Percentiles rank a stretch among this genome's conserved stretches.
Conservation (phyloP, 139 green algal species). For the Chlamydomonas incerta region DNA sequence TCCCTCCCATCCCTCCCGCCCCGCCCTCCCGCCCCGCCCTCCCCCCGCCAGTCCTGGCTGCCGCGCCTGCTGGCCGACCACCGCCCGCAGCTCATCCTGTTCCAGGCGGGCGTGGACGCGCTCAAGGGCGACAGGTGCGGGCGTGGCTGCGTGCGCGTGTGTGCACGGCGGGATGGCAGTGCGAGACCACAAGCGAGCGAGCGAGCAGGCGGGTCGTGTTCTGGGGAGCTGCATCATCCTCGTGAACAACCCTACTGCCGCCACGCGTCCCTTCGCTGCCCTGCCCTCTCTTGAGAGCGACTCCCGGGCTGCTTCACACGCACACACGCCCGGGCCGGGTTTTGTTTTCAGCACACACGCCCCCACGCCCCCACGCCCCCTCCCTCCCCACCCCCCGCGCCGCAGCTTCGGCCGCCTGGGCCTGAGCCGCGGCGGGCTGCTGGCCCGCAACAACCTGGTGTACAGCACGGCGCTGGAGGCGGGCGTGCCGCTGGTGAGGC, state of each 20-base stretch:
- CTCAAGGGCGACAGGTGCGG: constrained; percentile 67
- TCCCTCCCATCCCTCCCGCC: neutral
- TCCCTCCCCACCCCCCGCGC: neutral
- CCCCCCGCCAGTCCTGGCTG: constrained; percentile 39
- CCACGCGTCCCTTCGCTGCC: too few relatives aligned
- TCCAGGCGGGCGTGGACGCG: constrained; percentile 79
- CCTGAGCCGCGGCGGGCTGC: constrained; percentile 53
- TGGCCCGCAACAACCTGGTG: constrained; percentile 75
- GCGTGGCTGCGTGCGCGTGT: too few relatives aligned
- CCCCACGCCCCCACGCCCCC: too few relatives aligned
- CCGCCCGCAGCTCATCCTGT: constrained; percentile 71
- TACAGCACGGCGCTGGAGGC: constrained; percentile 60
- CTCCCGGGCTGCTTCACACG: too few relatives aligned
- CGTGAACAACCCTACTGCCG: too few relatives aligned
- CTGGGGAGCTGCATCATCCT: too few relatives aligned
- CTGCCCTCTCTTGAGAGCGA: too few relatives aligned
- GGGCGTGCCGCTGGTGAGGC: constrained; percentile 52
- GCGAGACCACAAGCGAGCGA: too few relatives aligned
- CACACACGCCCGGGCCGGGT: too few relatives aligned
- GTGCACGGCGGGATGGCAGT: too few relatives aligned
- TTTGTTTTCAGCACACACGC: too few relatives aligned
- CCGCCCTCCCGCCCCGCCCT: neutral
- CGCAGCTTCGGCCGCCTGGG: constrained; percentile 23
- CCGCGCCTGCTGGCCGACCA: constrained; percentile 33
- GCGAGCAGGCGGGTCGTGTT: too few relatives aligned